Conservation (phyloP, 2,329 filamentous ascomycete genomes). For the Aspergillus sp. region DNA sequence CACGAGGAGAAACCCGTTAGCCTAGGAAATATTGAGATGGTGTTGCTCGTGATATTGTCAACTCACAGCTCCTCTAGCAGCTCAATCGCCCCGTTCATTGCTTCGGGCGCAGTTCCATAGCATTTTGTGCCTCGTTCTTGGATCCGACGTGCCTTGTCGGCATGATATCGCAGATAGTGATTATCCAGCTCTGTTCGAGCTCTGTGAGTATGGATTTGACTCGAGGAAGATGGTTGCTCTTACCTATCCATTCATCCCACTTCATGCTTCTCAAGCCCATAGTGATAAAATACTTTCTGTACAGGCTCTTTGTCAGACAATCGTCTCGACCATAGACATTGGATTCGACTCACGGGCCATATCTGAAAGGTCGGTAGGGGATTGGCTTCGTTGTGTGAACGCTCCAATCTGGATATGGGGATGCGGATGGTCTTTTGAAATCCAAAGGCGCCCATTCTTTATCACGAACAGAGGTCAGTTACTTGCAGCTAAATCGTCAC, state of each 20-base stretch:
- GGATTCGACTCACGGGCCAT: conserved; percentile 56
- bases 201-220: neutral
- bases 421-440: conserved; percentile 57
- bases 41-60: neutral
- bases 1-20: neutral
- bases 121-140: conserved; percentile 62
- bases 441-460: conserved; percentile 53
- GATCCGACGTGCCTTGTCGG: conserved; percentile 66
- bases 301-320: neutral
- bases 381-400: conserved; percentile 65
- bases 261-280: conserved; percentile 70
- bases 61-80: conserved; percentile 65
- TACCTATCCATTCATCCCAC: conserved; percentile 68
- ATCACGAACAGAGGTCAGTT: neutral
- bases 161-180: conserved; percentile 68
- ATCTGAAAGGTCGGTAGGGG: conserved; percentile 72
- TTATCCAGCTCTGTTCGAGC: conserved; percentile 65
- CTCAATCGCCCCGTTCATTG: conserved; percentile 68
- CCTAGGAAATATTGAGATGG: neutral
- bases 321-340: neutral
- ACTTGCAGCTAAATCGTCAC: neutral
- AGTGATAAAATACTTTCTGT: conserved; percentile 64
- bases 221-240: neutral
- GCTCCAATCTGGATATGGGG: conserved; percentile 65
- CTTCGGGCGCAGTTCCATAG: conserved; percentile 64